These are phyloP conservation scores for Cordyceps militaris DNA, from an alignment of 2,329 filamentous ascomycete species.

Conservation along the genomic window DNA sequence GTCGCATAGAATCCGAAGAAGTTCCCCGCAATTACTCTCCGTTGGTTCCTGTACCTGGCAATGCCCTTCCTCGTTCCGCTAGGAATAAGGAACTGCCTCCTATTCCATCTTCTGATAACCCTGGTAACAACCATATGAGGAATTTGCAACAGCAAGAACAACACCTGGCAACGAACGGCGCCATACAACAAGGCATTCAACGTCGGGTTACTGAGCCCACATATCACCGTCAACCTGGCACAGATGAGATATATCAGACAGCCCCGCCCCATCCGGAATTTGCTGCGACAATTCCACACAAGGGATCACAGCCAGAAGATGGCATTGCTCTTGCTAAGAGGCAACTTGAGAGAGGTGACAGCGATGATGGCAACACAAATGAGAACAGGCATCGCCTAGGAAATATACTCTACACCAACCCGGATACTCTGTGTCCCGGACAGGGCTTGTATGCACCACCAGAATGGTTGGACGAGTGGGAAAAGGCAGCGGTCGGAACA, in stretches of 20 bases:
- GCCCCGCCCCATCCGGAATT: not conserved
- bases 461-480: constrained; percentile 65
- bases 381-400: constrained; percentile 31
- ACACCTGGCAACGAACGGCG: not conserved
- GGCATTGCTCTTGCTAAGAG: constrained; percentile 13
- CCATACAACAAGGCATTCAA: constrained; percentile 17
- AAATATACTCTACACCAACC: constrained; percentile 36
- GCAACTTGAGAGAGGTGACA: constrained; percentile 24
- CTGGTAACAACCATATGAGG: not conserved
- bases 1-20: not conserved
- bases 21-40: not conserved
- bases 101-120: not conserved
- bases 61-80: constrained; percentile 15
- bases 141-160: not conserved
- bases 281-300: constrained; percentile 10
- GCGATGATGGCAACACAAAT: constrained; percentile 22
- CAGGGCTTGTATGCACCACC: constrained; percentile 52
- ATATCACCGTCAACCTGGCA: constrained; percentile 21
- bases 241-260: constrained; percentile 22
- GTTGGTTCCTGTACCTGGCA: constrained; percentile 7
- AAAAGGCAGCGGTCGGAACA: constrained; percentile 56
- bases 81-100: constrained; percentile 29
- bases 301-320: constrained; percentile 15
- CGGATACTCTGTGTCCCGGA: constrained; percentile 38
- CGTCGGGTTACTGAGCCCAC: constrained; percentile 26